phyloP scores from a whole-genome alignment of 1,284 basidiomycete genomes.

The Meira miltonrushii region DNA sequence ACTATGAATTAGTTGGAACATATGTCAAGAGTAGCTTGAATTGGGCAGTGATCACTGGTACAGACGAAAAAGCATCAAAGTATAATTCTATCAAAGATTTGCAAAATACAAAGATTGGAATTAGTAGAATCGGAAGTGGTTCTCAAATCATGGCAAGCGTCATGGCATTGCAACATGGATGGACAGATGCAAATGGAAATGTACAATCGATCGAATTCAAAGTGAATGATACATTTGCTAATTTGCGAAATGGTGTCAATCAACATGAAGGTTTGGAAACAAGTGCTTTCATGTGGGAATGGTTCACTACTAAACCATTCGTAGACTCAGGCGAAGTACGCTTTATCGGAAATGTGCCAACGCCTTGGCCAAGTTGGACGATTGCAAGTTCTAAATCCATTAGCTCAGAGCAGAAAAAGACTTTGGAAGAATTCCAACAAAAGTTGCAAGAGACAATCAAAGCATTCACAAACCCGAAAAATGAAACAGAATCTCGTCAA shows the following conservation, averaged over 20 bases:
- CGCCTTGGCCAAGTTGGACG: slow-evolving; percentile 92
- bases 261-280: slow-evolving; percentile 10
- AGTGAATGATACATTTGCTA: slow-evolving; percentile 54
- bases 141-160: slow-evolving; percentile 79
- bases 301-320: slow-evolving; percentile 91
- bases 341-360: slow-evolving; percentile 78
- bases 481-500: slow-evolving; percentile 18
- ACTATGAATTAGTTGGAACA: slow-evolving; percentile 86
- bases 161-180: slow-evolving; percentile 69
- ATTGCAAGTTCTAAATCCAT: slow-evolving; percentile 35
- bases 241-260: slow-evolving; percentile 85
- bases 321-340: slow-evolving; percentile 70
- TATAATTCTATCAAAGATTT: slow-evolving; percentile 73
- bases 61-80: slow-evolving; percentile 55
- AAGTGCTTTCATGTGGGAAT: slow-evolving; percentile 28
- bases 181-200: slow-evolving; percentile 21
- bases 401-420: neutral
- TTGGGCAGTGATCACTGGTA: slow-evolving; percentile 79
- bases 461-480: slow-evolving; percentile 25
- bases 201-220: slow-evolving; percentile 26
- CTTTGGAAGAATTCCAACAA: slow-evolving; percentile 27
- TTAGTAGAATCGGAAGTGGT: slow-evolving; percentile 68
- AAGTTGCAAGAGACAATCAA: slow-evolving; percentile 26
- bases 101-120: slow-evolving; percentile 76
- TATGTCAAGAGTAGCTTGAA: slow-evolving; percentile 63